Evolutionary conservation across 306 rosid genomes (phyloP).

Genomic region (Cyamopsis tetragonoloba): DNA sequence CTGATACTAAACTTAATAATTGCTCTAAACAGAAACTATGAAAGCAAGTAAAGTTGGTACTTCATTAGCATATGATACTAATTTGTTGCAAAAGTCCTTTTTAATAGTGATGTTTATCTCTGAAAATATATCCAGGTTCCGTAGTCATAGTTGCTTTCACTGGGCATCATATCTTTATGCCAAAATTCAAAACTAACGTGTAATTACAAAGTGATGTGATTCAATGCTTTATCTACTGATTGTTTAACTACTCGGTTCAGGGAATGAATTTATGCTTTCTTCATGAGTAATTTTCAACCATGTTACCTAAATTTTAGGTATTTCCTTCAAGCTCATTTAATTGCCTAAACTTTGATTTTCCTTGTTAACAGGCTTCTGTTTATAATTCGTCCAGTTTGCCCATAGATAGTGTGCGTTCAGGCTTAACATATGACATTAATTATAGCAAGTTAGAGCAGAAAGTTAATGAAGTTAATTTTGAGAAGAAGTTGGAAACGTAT

Average conservation of each 20-base stretch:
- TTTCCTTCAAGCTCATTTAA: slow-evolving; percentile 15
- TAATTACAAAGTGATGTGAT: background rate
- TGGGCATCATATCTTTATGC: background rate
- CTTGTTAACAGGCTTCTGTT: slow-evolving; percentile 41
- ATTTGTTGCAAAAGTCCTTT: slow-evolving; percentile 1
- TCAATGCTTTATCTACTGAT: background rate
- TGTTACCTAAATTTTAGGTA: background rate
- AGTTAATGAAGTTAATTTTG: slow-evolving; percentile 34
- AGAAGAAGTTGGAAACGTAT: slow-evolving; percentile 25
- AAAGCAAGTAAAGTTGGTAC: background rate
- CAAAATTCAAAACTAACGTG: background rate
- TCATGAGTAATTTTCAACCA: background rate
- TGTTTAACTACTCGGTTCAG: background rate
- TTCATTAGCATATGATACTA: background rate
- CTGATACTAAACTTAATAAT: background rate
- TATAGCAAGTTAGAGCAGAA: slow-evolving; percentile 34
- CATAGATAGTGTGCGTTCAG: slow-evolving; percentile 33
- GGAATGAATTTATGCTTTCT: background rate
- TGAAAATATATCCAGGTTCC: background rate
- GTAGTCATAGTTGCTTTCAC: background rate
- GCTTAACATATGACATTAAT: slow-evolving; percentile 26
- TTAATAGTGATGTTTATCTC: background rate
- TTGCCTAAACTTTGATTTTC: slow-evolving; percentile 20
- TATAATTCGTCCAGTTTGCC: slow-evolving; percentile 38
- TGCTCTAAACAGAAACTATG: background rate